A percentile compares a stretch with the other conserved stretches of the same genome.
Evolutionary conservation across 2,329 filamentous ascomycete genomes (phyloP).

Genomic region (Apiospora phragmitis): DNA sequence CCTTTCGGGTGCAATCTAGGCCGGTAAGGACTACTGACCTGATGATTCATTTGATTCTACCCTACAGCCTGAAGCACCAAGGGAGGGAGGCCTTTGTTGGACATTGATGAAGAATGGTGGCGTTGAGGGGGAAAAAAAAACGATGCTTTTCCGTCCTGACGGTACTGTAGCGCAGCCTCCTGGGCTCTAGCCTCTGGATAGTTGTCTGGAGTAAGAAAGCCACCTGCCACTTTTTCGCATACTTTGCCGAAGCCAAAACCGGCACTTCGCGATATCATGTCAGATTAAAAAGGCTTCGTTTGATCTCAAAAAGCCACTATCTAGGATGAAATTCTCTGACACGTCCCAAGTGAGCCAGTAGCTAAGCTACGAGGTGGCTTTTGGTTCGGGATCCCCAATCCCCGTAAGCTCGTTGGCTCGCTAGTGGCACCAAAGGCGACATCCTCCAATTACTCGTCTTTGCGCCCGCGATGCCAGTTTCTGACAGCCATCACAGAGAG

Average conservation of each 20-base stretch:
- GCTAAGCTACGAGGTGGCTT: background rate
- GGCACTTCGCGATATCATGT: background rate
- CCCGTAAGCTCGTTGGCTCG: background rate
- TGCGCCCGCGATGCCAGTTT: conserved; percentile 5
- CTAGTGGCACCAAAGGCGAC: background rate
- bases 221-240: background rate
- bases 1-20: background rate
- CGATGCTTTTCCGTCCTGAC: conserved; percentile 1
- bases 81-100: background rate
- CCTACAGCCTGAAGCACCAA: background rate
- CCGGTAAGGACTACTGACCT: background rate
- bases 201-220: background rate
- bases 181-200: too few species aligned
- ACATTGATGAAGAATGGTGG: background rate
- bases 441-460: conserved; percentile 2
- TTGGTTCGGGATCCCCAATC: background rate
- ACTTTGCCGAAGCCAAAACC: background rate
- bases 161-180: too few species aligned
- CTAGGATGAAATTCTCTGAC: background rate
- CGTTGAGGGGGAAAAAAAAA: background rate
- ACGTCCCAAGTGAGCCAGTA: background rate
- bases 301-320: background rate
- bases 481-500: background rate
- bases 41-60: background rate
- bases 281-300: background rate